Percentiles rank a stretch among this genome's conserved stretches.
Conservation (phyloP, 2,329 filamentous ascomycete genomes). For the Botrytis fragariae region DNA sequence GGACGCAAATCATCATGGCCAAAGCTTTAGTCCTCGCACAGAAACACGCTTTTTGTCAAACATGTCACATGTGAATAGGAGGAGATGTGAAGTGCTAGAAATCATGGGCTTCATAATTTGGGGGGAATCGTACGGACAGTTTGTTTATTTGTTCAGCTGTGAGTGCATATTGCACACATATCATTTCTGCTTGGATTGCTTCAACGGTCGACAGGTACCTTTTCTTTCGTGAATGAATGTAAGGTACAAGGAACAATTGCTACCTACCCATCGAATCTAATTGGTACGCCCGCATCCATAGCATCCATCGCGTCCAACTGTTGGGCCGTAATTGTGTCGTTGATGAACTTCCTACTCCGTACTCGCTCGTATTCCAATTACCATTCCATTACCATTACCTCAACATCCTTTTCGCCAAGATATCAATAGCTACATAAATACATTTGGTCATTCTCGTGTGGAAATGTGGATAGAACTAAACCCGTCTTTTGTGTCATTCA, state of each 20-base stretch:
- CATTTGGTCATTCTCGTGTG: background rate
- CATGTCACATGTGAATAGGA: background rate
- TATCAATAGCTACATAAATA: background rate
- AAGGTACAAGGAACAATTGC: background rate
- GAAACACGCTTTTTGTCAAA: background rate
- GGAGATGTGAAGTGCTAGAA: background rate
- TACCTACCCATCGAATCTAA: background rate
- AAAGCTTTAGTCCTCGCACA: background rate
- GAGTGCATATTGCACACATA: background rate
- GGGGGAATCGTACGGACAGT: background rate
- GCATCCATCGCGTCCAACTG: background rate
- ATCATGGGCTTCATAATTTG: background rate
- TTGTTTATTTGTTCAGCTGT: background rate
- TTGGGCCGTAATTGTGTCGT: background rate
- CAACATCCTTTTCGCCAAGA: background rate
- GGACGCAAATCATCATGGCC: background rate
- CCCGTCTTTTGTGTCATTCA: background rate
- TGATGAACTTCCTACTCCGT: background rate
- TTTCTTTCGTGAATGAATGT: background rate
- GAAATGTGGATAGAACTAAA: background rate
- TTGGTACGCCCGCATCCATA: background rate
- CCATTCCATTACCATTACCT: background rate
- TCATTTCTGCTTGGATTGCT: background rate
- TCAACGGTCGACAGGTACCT: background rate
- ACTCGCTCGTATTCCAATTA: background rate